Evolutionary conservation across 257 asterid genomes (phyloP).

Genomic region (Anisodus acutangulus): DNA sequence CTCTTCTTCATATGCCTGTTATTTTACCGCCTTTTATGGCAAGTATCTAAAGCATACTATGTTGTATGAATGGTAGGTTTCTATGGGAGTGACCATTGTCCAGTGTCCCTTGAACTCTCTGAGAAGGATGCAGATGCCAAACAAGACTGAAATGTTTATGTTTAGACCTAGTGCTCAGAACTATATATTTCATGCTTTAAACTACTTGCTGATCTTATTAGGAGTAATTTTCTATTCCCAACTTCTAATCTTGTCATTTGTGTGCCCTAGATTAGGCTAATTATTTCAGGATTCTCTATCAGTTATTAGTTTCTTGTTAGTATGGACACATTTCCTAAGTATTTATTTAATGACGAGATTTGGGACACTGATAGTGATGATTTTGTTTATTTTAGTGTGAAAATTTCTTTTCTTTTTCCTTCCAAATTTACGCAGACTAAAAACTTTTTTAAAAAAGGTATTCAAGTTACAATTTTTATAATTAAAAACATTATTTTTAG

Average conservation of each 20-base stretch:
- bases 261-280: constrained; percentile 9
- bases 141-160: constrained; percentile 31
- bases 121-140: constrained; percentile 39
- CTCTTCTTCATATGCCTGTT: neutral
- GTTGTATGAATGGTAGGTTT: constrained; percentile 59
- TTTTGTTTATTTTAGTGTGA: neutral
- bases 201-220: neutral
- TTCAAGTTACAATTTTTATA: neutral
- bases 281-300: neutral
- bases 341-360: neutral
- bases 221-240: constrained; percentile 1
- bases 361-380: neutral
- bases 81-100: constrained; percentile 97
- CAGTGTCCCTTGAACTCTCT: constrained; percentile 78
- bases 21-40: neutral
- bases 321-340: neutral
- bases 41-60: neutral
- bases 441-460: neutral
- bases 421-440: neutral
- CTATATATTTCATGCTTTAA: neutral
- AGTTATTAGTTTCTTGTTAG: neutral
- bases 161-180: neutral
- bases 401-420: neutral
- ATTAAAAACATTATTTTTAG: neutral
- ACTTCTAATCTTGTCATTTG: neutral